Base-by-base conservation (phyloP, 2,329 filamentous ascomycete genomes). In the Apiospora pterosperma region DNA sequence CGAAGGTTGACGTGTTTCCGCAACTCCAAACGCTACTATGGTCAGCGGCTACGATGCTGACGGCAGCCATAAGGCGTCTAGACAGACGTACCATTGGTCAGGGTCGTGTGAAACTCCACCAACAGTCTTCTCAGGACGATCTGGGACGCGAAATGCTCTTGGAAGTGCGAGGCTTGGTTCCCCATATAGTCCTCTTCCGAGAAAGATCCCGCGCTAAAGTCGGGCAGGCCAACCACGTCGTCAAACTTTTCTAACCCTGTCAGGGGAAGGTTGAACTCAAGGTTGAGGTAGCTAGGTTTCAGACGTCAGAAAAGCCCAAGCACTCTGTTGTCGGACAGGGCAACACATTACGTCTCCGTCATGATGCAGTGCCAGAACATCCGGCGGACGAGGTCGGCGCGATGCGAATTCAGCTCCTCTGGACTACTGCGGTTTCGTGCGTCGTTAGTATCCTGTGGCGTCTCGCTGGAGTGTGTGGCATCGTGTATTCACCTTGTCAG, bases 81-180 rank as follows among this genome's bases (percentile, higher is more conserved):
- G 23, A 16, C 5, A 28, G 16, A 25, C 59, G 38, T 75, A 87
- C 86, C 78, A 67, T 83, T 81, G 65, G 78, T 82, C 34, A 89
- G 79, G 3, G 78, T 77, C 52, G 77, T 76, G 70, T 89, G 82
- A 21, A 88, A 83, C 25, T 82, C 79, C 1, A 81, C 78, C 41
- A 84, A 83, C 3, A 89, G 75, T 28, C 83, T 78, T 23, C 84
- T 79, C 21, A 89, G 77, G 12, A 85, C 83, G 58, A 89, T 84
- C 69, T 88, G 85, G 0, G 86, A 87, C 2, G 84, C 80, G 71
- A 87, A 88, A 68, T 89, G 81, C 65, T 86, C 83, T 66, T 86
- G 82, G 64, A 84, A 86, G 65, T 86, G 81, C 1, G 84, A 82
- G 11, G 78, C 74, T 66, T 85, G 81, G 66, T 85, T 83, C 23